Percentiles rank a stretch among this genome's conserved stretches.
phyloP scores from a whole-genome alignment of 139 green algal species.

The Auxenochlorella protothecoides region DNA sequence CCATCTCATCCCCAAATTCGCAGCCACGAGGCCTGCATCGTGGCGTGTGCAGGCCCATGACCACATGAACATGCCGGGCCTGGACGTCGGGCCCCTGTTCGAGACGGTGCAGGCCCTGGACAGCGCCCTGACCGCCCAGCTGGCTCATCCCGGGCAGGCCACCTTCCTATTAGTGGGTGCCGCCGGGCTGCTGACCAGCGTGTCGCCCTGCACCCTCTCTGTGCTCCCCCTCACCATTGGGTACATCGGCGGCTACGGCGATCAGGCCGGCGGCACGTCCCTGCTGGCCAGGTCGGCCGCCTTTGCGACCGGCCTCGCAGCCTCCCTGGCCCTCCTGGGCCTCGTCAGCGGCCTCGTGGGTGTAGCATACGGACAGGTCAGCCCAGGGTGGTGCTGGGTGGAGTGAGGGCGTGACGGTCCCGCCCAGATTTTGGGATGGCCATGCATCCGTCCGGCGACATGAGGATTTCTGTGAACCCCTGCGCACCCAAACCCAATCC shows the following conservation, averaged over 20 bases:
- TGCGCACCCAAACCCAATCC: neutral
- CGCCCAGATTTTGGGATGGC: too few relatives aligned
- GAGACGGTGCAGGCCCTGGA: too few relatives aligned
- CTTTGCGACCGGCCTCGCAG: slow-evolving; percentile 80
- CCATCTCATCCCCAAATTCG: too few relatives aligned
- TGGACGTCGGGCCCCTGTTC: too few relatives aligned
- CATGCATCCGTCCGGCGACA: too few relatives aligned
- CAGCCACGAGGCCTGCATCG: too few relatives aligned
- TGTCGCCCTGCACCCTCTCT: slow-evolving; percentile 86
- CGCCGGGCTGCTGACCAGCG: slow-evolving; percentile 80
- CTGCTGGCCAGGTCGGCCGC: slow-evolving; percentile 24
- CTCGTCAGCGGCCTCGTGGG: slow-evolving; percentile 57
- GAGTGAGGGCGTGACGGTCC: neutral
- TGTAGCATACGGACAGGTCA: slow-evolving; percentile 70
- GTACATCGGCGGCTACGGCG: slow-evolving; percentile 75
- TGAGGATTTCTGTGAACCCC: slow-evolving; percentile 17
- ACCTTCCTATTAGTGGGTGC: too few relatives aligned
- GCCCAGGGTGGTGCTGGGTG: neutral
- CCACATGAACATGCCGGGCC: too few relatives aligned
- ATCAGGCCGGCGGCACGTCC: neutral
- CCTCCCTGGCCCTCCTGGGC: slow-evolving; percentile 74
- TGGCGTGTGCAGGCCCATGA: too few relatives aligned
- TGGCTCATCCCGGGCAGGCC: too few relatives aligned
- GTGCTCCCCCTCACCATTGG: slow-evolving; percentile 83
- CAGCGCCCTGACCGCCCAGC: too few relatives aligned